These are phyloP conservation scores for Oryza longistaminata DNA, from an alignment of 176 grass and related monocot species.

Conservation along the genomic window DNA sequence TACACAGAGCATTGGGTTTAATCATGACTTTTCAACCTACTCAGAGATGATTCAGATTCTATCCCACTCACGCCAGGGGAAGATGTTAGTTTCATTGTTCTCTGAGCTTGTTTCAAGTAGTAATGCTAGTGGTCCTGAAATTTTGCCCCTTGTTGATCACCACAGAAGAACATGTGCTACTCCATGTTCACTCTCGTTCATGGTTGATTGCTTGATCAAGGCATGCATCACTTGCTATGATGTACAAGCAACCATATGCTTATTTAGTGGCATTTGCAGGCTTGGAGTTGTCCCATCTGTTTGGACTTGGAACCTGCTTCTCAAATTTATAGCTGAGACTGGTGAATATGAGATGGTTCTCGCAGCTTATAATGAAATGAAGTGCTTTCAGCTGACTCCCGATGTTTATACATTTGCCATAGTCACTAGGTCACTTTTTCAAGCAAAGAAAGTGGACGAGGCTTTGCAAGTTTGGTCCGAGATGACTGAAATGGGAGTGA, in stretches of 20 bases:
- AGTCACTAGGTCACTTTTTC: slow-evolving; percentile 56
- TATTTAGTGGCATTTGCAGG: slow-evolving; percentile 48
- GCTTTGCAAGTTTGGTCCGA: slow-evolving; percentile 51
- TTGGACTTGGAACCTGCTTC: slow-evolving; percentile 57
- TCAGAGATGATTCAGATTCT: slow-evolving; percentile 53
- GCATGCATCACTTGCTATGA: slow-evolving; percentile 39
- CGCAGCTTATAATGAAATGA: slow-evolving; percentile 55
- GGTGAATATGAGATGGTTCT: slow-evolving; percentile 39
- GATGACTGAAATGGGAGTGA: slow-evolving; percentile 53
- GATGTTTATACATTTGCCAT: slow-evolving; percentile 48
- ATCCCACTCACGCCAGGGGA: slow-evolving; percentile 28
- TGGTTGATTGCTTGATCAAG: slow-evolving; percentile 54
- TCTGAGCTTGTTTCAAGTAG: slow-evolving; percentile 35
- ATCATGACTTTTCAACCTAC: slow-evolving; percentile 58
- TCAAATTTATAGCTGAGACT: slow-evolving; percentile 45
- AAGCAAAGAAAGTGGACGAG: slow-evolving; percentile 45
- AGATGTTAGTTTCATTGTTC: slow-evolving; percentile 56
- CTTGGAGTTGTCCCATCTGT: slow-evolving; percentile 47
- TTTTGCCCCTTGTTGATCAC: slow-evolving; percentile 49
- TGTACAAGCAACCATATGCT: slow-evolving; percentile 30
- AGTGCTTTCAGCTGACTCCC: slow-evolving; percentile 25
- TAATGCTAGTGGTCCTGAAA: slow-evolving; percentile 10
- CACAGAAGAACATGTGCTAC: slow-evolving; percentile 18
- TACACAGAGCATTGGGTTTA: slow-evolving; percentile 48
- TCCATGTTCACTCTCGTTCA: slow-evolving; percentile 34